Conservation (phyloP, 2,329 filamentous ascomycete species). For the Teratosphaeriaceae sp. region DNA sequence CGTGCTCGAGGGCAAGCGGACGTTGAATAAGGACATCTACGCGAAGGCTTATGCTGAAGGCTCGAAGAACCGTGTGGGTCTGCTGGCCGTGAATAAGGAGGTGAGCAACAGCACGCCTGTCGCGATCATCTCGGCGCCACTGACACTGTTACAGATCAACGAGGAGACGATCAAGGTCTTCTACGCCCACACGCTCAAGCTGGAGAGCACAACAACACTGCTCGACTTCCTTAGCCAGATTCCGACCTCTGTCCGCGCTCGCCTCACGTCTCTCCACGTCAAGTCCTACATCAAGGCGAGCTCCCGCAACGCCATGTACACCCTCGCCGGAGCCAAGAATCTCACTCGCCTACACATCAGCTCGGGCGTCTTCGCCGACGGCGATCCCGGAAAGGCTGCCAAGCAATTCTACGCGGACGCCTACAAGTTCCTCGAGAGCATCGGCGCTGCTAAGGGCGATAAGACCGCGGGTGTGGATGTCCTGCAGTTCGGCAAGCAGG, state of each 20-base stretch:
- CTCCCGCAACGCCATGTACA: conserved; percentile 26
- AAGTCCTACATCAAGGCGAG: conserved; percentile 24
- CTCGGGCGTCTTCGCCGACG: conserved; percentile 20
- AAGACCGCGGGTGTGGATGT: conserved; percentile 24
- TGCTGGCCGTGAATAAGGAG: conserved; percentile 29
- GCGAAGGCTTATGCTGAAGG: conserved; percentile 28
- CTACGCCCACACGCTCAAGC: conserved; percentile 26
- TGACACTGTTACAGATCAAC: conserved; percentile 19
- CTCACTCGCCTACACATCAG: conserved; percentile 25
- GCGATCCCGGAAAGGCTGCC: conserved; percentile 27
- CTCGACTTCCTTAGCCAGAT: conserved; percentile 28
- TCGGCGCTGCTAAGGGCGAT: conserved; percentile 17
- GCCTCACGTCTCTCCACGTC: conserved; percentile 22
- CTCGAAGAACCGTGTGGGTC: conserved; percentile 25
- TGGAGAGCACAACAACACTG: conserved; percentile 27
- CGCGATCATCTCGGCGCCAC: neutral
- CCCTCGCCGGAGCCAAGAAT: conserved; percentile 26
- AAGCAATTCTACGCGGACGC: conserved; percentile 30
- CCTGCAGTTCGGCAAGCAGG: conserved; percentile 22
- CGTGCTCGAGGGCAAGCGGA: conserved; percentile 25
- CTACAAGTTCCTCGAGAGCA: conserved; percentile 23
- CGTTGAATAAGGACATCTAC: conserved; percentile 21
- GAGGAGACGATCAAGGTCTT: conserved; percentile 25
- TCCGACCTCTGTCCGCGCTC: conserved; percentile 13
- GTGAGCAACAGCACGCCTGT: conserved; percentile 9